These are phyloP conservation scores for Backusella sp. DNA, from an alignment of 192 early-diverging fungal species.

Conservation along the genomic window DNA sequence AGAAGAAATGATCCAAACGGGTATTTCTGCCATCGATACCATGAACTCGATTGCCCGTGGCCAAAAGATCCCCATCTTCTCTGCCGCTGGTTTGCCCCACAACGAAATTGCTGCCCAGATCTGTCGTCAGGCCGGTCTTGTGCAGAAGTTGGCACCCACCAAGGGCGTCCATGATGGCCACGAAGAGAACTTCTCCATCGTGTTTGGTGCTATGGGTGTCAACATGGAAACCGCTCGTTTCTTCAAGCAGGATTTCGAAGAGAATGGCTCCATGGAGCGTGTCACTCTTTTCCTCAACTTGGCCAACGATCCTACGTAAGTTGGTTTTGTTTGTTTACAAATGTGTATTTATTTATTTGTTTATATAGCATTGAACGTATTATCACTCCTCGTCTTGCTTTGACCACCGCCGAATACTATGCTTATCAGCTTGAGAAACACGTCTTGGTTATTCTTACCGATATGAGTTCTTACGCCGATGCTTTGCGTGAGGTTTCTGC, in stretches of 20 bases:
- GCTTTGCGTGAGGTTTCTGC: slow-evolving; percentile 99
- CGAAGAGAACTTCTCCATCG: slow-evolving; percentile 99
- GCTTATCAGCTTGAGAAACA: slow-evolving; percentile 99
- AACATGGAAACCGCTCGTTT: slow-evolving; percentile 99
- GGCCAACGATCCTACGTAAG: slow-evolving; percentile 97
- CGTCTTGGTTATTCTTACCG: slow-evolving; percentile 97
- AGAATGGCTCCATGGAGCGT: slow-evolving; percentile 98
- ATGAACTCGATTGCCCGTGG: slow-evolving; percentile 99
- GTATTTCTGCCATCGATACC: slow-evolving; percentile 98
- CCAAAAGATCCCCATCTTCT: slow-evolving; percentile 99
- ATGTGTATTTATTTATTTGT: slow-evolving; percentile 8
- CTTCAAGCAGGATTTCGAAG: slow-evolving; percentile 99
- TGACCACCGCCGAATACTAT: slow-evolving; percentile 99
- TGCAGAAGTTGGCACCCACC: slow-evolving; percentile 78
- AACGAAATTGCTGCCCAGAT: slow-evolving; percentile 99
- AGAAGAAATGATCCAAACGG: slow-evolving; percentile 99
- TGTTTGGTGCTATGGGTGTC: slow-evolving; percentile 99
- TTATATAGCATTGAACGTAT: slow-evolving; percentile 91
- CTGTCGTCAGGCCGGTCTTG: slow-evolving; percentile 97
- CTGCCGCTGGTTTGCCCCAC: slow-evolving; percentile 96
- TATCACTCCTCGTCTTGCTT: slow-evolving; percentile 96
- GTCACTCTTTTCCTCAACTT: slow-evolving; percentile 99
- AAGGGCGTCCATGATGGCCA: slow-evolving; percentile 95
- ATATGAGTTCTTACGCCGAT: slow-evolving; percentile 99
- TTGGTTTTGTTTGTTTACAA: slow-evolving; percentile 7